Base-by-base conservation (phyloP, 2,329 filamentous ascomycete genomes). In the Aspergillus fumigatiaffinis region DNA sequence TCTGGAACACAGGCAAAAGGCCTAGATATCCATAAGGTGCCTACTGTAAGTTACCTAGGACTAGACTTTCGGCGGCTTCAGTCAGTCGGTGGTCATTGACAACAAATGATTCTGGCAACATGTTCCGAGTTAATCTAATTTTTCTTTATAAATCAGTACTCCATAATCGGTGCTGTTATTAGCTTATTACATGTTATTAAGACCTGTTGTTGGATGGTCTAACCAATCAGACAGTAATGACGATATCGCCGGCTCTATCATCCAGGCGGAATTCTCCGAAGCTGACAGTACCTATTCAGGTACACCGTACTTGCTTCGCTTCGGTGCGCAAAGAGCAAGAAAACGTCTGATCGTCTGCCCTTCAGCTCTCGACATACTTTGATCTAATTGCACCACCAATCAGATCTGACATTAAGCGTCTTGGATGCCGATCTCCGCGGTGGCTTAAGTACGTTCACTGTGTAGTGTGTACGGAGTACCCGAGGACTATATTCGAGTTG, bases 1-100 rank as follows among this genome's bases (percentile, higher is more conserved):
- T 41, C 52, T 52, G 50, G 47, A 54, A 62, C 57, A 57, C 51
- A 53, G 57, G 29, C 61, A 53, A 60, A 56, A 63, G 54, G 62
- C 60, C 60, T 57, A 38, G 14, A 38, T 38, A 38, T 38, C 5
- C 14, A 7, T 38, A 17, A n/a, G n/a, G n/a, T n/a, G n/a, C 32
- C 32, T 38, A 17, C 10, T 32, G 12, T 29, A 29, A 29, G 28
- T 29, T 29, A 29, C 28, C 28, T 14, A 38, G 14, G 14, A 38
- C 5, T 38, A 38, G 14, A 38, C 32, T 5, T 38, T 38, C 17
- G 32, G 14, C 32, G 14, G 12, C 32, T 17, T 38, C 14, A 17
- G 14, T 38, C 32, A 32, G 4, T 14, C 29, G 17, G 32, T 38
- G 14, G 14, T 38, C 1, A 17, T 38, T 14, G 14, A 17, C 14